Evolutionary conservation across 129 eudicot species (phyloP), one percentile per base, ranked within the genome.

Genomic region (Flaveria sonorensis): DNA sequence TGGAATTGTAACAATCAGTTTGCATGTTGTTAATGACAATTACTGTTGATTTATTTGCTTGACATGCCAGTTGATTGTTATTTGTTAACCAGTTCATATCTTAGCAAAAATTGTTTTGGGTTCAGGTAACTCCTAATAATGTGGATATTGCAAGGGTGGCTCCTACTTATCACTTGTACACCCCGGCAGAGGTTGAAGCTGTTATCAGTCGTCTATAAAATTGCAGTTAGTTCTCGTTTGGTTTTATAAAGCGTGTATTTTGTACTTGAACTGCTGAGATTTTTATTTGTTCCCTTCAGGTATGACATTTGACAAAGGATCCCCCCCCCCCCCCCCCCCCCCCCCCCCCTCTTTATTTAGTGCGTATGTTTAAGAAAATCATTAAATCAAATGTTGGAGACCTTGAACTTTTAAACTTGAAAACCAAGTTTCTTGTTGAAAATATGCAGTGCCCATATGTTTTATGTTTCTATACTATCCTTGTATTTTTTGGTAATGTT

Each of bases 141-240:
- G 97, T 92, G 71, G 99, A 95, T 69, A 95, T 95, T 71, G 96
- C 99, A 2, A 95, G 86, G 92, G 99, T 95, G 53, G 88, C 96
- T 45, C 99, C 99, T 76, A 85, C 89, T 46, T 95, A 92, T 83
- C 99, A 92, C 77, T 84, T 95, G 76, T 95, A 95, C 85, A 75
- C 92, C 48, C 95, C 95, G 30, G 82, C 96, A 7, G 99, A 95
- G 75, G 97, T 95, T 95, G 97, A 95, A 81, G 96, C 88, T 56
- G 96, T 95, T 42, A 89, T 95, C 52, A 79, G 72, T 52, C 95
- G 95, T 80, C 88, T 95, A 28, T 89, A 88, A 81, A 77, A 20
- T 18, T 23, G 23, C 45, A 43, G 7, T 39, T 3, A 48, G 67
- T 52, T 70, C 60, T 61, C 14, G 24, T 70, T 74, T 73, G 76